These are phyloP conservation scores for Penicillium sp. DNA, from an alignment of 2,329 filamentous ascomycete species.

Conservation along the genomic window DNA sequence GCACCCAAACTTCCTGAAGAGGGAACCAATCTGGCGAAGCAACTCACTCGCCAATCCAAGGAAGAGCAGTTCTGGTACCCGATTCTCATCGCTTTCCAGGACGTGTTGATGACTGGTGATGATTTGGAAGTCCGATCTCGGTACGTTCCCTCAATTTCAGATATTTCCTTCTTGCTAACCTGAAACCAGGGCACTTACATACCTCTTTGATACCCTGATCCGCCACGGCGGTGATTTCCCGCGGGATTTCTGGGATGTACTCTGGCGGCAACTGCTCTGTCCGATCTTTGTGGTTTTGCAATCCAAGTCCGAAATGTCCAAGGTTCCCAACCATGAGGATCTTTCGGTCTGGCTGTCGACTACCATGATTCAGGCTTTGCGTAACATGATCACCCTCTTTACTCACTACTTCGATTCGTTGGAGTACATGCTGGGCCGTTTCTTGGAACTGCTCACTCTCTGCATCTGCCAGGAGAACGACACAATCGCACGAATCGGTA, in stretches of 20 bases:
- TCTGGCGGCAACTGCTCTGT: slow-evolving; percentile 95
- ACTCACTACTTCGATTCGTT: slow-evolving; percentile 97
- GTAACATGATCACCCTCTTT: slow-evolving; percentile 98
- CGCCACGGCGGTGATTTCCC: slow-evolving; percentile 89
- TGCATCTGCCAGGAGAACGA: slow-evolving; percentile 99
- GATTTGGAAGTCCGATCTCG: slow-evolving; percentile 88
- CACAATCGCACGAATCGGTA: slow-evolving; percentile 94
- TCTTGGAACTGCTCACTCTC: slow-evolving; percentile 86
- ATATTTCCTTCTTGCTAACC: slow-evolving; percentile 6
- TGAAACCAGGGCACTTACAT: slow-evolving; percentile 68
- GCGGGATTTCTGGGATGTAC: slow-evolving; percentile 93
- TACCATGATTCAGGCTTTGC: slow-evolving; percentile 96
- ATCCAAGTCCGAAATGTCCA: slow-evolving; percentile 93
- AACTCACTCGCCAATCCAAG: slow-evolving; percentile 75
- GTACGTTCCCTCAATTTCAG: slow-evolving; percentile 27
- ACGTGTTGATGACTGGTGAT: slow-evolving; percentile 98
- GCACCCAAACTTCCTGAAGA: slow-evolving; percentile 42
- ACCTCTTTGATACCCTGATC: slow-evolving; percentile 92
- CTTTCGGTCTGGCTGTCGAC: slow-evolving; percentile 98
- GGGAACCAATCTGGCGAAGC: slow-evolving; percentile 55
- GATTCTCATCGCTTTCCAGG: slow-evolving; percentile 95
- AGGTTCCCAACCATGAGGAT: slow-evolving; percentile 93
- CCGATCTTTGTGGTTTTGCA: slow-evolving; percentile 98
- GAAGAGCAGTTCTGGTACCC: slow-evolving; percentile 99
- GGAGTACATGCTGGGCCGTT: slow-evolving; percentile 98